Evolutionary conservation across 805 yeast species (phyloP).

Genomic region (Komagataella mondaviorum): DNA sequence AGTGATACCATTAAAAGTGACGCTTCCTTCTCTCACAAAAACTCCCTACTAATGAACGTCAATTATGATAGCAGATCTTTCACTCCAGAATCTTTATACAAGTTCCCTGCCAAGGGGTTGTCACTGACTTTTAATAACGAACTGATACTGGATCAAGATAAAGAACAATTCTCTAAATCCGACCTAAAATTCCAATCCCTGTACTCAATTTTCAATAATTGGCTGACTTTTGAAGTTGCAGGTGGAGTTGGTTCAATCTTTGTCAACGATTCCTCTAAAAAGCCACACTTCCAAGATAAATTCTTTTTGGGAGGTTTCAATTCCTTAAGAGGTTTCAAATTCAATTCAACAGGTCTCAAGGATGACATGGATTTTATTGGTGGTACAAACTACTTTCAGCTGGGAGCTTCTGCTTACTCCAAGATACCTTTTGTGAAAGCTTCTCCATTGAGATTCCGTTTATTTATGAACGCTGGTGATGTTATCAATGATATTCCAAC

Average conservation of each 20-base stretch:
- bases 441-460: conserved; percentile 47
- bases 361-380: conserved; percentile 46
- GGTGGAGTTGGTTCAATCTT: conserved; percentile 43
- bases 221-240: conserved; percentile 34
- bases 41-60: conserved; percentile 31
- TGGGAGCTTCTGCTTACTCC: conserved; percentile 45
- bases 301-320: conserved; percentile 76
- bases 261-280: conserved; percentile 18
- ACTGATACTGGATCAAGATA: conserved; percentile 18
- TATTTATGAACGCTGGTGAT: conserved; percentile 56
- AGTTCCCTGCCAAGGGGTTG: conserved; percentile 34
- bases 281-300: conserved; percentile 58
- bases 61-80: conserved; percentile 28
- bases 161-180: conserved; percentile 23
- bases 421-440: conserved; percentile 40
- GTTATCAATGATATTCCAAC: conserved; percentile 17
- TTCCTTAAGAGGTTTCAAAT: conserved; percentile 56
- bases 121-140: conserved; percentile 29
- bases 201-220: conserved; percentile 27
- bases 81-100: conserved; percentile 15
- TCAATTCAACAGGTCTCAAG: conserved; percentile 55
- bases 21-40: conserved; percentile 53
- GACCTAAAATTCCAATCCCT: conserved; percentile 16
- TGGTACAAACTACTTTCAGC: conserved; percentile 45
- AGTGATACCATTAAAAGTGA: conserved; percentile 41